Evolutionary conservation across 202 grass and related monocot species (phyloP).

Genomic region (Panicum virgatum): DNA sequence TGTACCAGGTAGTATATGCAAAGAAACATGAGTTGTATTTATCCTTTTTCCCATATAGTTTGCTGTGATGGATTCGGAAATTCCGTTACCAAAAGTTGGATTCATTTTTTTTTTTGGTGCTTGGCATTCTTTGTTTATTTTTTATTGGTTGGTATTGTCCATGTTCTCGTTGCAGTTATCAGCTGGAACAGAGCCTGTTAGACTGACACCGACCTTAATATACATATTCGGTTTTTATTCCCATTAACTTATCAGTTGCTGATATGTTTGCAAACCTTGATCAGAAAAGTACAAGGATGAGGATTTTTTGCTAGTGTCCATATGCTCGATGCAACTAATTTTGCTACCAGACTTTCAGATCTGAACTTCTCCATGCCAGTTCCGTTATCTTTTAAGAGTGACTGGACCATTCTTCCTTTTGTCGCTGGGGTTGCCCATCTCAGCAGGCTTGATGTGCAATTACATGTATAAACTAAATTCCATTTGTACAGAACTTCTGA

Average conservation of each 20-base stretch:
- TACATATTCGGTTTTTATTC: background rate
- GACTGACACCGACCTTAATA: background rate
- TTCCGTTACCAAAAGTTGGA: background rate
- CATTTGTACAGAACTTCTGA: constrained; percentile 18
- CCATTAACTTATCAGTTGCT: background rate
- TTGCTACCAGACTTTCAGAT: background rate
- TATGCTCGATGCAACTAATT: constrained; percentile 7
- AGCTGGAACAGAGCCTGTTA: background rate
- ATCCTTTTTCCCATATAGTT: background rate
- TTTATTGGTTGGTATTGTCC: background rate
- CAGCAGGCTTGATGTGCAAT: constrained; percentile 23
- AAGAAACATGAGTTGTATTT: constrained; percentile 4
- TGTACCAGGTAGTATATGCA: background rate
- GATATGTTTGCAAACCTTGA: background rate
- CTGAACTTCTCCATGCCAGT: background rate
- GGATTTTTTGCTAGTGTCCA: background rate
- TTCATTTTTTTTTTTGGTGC: background rate
- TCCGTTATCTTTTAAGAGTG: constrained; percentile 5
- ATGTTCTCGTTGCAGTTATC: background rate
- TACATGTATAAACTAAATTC: constrained; percentile 31
- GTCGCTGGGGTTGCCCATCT: constrained; percentile 11
- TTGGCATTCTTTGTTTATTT: background rate
- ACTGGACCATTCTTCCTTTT: constrained; percentile 29
- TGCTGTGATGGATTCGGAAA: background rate
- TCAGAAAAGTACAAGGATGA: background rate